These are phyloP conservation scores for Colletotrichum navitas DNA, from an alignment of 2,329 filamentous ascomycete genomes.

Conservation along the genomic window DNA sequence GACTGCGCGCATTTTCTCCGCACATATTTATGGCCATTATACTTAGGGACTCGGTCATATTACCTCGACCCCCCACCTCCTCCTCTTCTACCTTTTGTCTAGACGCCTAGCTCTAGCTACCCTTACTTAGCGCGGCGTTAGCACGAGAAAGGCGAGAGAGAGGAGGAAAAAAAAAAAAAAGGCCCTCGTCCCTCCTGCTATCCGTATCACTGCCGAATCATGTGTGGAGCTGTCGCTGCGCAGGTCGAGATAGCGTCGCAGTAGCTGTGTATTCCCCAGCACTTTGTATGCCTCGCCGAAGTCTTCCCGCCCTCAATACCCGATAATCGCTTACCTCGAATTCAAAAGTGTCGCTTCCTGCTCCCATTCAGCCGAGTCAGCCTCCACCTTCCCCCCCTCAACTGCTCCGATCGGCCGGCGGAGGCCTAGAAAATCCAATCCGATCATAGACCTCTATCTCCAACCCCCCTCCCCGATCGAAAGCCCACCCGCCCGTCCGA, in stretches of 20 bases:
- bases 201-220: conserved; percentile 29
- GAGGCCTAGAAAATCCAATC: conserved; percentile 11
- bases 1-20: conserved; percentile 2
- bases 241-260: conserved; percentile 39
- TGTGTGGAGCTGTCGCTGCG: conserved; percentile 36
- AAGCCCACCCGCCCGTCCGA: conserved; percentile 4
- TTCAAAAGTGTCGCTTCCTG: background rate
- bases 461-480: background rate
- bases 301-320: conserved; percentile 12
- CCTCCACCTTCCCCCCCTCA: background rate
- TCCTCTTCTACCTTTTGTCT: background rate
- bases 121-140: conserved; percentile 14
- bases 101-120: background rate
- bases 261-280: conserved; percentile 29
- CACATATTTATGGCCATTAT: background rate
- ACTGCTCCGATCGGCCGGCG: background rate
- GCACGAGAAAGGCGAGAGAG: conserved; percentile 3
- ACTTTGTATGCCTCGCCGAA: conserved; percentile 34
- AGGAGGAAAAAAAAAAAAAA: background rate
- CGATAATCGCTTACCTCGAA: conserved; percentile 2
- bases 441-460: background rate
- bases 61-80: background rate
- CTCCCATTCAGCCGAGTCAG: conserved; percentile 14
- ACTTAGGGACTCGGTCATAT: background rate
- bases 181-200: conserved; percentile 23